Evolutionary conservation across 352 stramenopile genomes (phyloP).

Genomic region (Phytophthora fragariaefolia): DNA sequence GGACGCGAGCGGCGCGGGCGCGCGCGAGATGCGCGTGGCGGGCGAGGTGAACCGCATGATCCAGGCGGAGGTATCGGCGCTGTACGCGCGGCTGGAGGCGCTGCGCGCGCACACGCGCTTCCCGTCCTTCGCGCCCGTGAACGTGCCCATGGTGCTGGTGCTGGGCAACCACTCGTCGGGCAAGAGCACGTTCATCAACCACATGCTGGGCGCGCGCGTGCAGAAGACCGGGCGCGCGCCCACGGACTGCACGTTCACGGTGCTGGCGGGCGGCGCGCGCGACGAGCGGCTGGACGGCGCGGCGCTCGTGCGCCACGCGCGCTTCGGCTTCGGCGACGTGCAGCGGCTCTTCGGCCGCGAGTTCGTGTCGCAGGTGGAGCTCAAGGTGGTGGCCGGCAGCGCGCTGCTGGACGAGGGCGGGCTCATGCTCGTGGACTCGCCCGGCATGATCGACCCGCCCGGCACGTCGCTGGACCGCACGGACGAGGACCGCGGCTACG

Average conservation of each 20-base stretch:
- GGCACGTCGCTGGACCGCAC: constrained; percentile 64
- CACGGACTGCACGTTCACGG: constrained; percentile 87
- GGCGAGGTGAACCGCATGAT: constrained; percentile 90
- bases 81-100: constrained; percentile 76
- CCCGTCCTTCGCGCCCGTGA: constrained; percentile 81
- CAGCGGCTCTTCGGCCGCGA: constrained; percentile 78
- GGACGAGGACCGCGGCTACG: constrained; percentile 82
- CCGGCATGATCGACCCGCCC: constrained; percentile 88
- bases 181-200: constrained; percentile 90
- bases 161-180: constrained; percentile 88
- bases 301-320: constrained; percentile 70
- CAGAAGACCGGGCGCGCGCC: constrained; percentile 85
- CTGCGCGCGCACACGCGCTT: constrained; percentile 75
- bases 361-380: constrained; percentile 88
- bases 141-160: constrained; percentile 85
- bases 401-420: constrained; percentile 76
- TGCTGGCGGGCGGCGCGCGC: constrained; percentile 69
- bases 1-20: constrained; percentile 6
- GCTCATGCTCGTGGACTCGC: constrained; percentile 88
- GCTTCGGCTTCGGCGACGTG: constrained; percentile 86
- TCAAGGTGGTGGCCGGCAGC: constrained; percentile 80
- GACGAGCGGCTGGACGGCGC: constrained; percentile 81
- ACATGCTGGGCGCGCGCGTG: constrained; percentile 84
- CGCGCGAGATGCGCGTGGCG: constrained; percentile 48
- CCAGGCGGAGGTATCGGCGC: constrained; percentile 68